A percentile compares a stretch with the other conserved stretches of the same genome.
phyloP scores from a whole-genome alignment of 2,329 filamentous ascomycete genomes.

The Aspergillus piperis region DNA sequence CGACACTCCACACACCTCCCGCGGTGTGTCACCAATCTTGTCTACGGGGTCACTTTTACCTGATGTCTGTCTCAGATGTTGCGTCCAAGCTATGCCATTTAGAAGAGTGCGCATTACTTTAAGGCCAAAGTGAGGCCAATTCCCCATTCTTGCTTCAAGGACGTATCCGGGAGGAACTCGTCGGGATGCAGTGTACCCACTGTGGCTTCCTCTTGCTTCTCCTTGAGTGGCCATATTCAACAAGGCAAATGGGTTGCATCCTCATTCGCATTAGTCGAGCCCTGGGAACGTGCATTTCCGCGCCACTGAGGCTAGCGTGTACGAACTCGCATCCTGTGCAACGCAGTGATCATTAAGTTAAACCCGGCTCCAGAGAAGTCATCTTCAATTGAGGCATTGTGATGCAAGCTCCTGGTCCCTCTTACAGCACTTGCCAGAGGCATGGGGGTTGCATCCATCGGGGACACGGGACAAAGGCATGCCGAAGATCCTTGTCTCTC shows the following conservation, averaged over 20 bases:
- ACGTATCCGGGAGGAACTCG: too few relatives aligned
- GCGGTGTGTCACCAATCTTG: background rate
- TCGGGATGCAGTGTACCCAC: background rate
- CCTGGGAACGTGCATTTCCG: background rate
- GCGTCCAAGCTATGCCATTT: too few relatives aligned
- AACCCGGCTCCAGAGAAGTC: background rate
- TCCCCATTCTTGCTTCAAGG: background rate
- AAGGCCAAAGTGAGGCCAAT: too few relatives aligned
- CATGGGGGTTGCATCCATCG: background rate
- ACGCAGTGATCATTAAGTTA: background rate
- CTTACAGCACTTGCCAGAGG: too few relatives aligned
- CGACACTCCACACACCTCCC: background rate
- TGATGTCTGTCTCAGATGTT: background rate
- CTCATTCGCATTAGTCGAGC: background rate
- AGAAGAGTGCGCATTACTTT: too few relatives aligned
- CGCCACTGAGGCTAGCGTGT: background rate
- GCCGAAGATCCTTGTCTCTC: background rate
- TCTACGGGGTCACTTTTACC: too few relatives aligned
- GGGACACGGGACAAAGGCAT: background rate
- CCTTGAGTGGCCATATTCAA: background rate
- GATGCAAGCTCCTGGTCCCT: background rate
- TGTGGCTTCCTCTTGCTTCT: background rate
- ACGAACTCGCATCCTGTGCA: background rate
- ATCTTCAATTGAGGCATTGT: background rate
- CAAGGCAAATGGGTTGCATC: background rate